Base-by-base conservation (phyloP, 345 rosid genomes). In the Conringia planisiliqua region DNA sequence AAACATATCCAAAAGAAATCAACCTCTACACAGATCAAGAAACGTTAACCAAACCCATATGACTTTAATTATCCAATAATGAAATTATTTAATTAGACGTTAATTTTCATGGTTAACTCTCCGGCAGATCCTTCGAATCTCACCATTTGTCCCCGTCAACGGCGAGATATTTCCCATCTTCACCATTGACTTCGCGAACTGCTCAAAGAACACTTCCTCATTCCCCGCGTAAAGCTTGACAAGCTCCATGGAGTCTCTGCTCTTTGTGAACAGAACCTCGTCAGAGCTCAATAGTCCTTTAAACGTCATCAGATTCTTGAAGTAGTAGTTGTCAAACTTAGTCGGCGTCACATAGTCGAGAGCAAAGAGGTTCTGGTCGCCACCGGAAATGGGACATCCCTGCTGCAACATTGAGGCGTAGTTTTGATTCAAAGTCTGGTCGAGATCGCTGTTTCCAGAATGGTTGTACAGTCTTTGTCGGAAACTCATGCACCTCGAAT, bases 381-480 rank as follows among this genome's bases (percentile, higher is more conserved):
- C 82, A 0, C 91, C 86, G 1, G 82, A 66, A 6, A 29, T 78
- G 1, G 89, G 93, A 67, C 96, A 88, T 13, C 82, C 66, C 0
- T 86, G 77, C 61, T 80, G 82, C 74, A 86, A 80, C 40, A 55
- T 80, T 18, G 47, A 57, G 68, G 81, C 83, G 76, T 88, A 90
- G 48, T 68, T 63, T 66, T 71, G 77, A 77, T 85, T 85, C 10
- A 86, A 56, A 18, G 85, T 84, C 14, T 66, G 62, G 40, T 88
- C 93, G 1, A 84, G 89, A 26, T 76, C 78, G 77, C 76, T 81
- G 78, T 85, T 82, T 26, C 87, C 87, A 29, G 85, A 83, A 75
- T 88, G 84, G 72, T 89, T 82, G 85, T 89, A 89, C n/a, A 86
- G 80, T 46, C 92, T 82, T 74, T 77, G 81, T 79, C 82, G 83